Evolutionary conservation across 352 stramenopile genomes (phyloP).

Genomic region (Phytopythium chamaehyphon): DNA sequence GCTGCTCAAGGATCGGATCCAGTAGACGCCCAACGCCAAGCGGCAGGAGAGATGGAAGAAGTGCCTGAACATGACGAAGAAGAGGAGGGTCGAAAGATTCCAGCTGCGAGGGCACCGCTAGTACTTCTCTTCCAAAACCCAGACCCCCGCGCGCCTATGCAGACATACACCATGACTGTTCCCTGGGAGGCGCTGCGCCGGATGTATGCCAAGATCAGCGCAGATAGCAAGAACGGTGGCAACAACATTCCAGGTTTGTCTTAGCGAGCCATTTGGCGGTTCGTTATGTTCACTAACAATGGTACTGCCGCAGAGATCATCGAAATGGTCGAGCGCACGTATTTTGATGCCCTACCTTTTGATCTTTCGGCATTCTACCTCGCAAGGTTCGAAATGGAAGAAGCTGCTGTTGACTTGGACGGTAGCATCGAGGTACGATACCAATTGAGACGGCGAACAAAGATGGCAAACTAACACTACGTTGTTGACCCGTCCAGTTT

Average conservation of each 20-base stretch:
- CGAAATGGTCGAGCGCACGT: conserved; percentile 45
- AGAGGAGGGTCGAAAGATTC: conserved; percentile 7
- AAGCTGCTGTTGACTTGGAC: conserved; percentile 31
- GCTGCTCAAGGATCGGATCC: neutral
- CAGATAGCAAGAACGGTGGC: conserved; percentile 8
- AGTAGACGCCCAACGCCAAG: conserved; percentile 2
- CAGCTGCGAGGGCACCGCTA: conserved; percentile 23
- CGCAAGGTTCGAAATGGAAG: conserved; percentile 39
- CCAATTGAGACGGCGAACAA: neutral
- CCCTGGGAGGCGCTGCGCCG: conserved; percentile 43
- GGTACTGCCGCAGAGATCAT: conserved; percentile 33
- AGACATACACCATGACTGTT: conserved; percentile 57
- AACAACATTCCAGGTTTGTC: conserved; percentile 25
- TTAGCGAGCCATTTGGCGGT: neutral
- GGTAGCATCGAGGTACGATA: conserved; percentile 43
- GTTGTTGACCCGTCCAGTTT: conserved; percentile 16
- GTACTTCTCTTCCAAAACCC: conserved; percentile 44
- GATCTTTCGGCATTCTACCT: conserved; percentile 51
- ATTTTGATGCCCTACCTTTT: conserved; percentile 51
- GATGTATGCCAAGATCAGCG: conserved; percentile 32
- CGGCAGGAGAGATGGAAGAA: conserved; percentile 5
- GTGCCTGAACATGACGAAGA: neutral
- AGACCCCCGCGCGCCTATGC: conserved; percentile 36
- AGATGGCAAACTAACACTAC: neutral
- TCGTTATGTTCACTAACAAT: neutral